Evolutionary conservation across 2,329 filamentous ascomycete genomes (phyloP), one percentile per base, ranked within the genome.

Genomic region (Neobulgaria alba): DNA sequence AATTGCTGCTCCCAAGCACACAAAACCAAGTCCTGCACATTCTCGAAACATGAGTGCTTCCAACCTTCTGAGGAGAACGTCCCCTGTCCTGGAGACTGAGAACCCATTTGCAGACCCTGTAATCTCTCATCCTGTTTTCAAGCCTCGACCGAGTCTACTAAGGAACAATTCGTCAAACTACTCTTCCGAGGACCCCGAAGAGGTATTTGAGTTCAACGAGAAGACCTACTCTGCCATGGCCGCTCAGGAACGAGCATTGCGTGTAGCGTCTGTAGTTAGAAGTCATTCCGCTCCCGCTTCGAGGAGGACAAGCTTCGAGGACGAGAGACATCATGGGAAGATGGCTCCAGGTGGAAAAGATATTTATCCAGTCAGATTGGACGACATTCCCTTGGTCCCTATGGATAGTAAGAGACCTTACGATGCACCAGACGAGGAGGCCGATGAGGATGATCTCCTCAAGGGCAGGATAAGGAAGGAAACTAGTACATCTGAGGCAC

Each of bases 401-500:
- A 51, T 60, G 47, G 50, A 49, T n/a, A 47, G 38, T 20, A 48
- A 47, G 23, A 41, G 47, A 14, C 44, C 45, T 15, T 57, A 55
- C 38, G 49, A 52, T 36, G 53, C 47, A 12, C 39, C 39, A 16
- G 52, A 23, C 21, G 55, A 55, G 10, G 50, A 47, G 33, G 54
- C 57, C 17, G 52, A 56, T 7, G 50, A 56, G 3, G 46, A 50
- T 10, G n/a, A 43, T 7, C 31, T 10, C 10, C 17, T 33, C 10
- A 10, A 3, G 31, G 9, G 15, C 10, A 33, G 3, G n/a, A 12
- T 30, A 30, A 14, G 29, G 29, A 30, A 56, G 21, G 33, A 32
- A 17, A 45, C 50, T 5, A 54, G 46, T 46, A 57, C 47, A 29
- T 45, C 62, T 52, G 67, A 71, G 46, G 71, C 71, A 18, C 61